Evolutionary conservation across 106 monocot species (phyloP), one percentile per base, ranked within the genome.

Genomic region (Dioscorea dumetorum): DNA sequence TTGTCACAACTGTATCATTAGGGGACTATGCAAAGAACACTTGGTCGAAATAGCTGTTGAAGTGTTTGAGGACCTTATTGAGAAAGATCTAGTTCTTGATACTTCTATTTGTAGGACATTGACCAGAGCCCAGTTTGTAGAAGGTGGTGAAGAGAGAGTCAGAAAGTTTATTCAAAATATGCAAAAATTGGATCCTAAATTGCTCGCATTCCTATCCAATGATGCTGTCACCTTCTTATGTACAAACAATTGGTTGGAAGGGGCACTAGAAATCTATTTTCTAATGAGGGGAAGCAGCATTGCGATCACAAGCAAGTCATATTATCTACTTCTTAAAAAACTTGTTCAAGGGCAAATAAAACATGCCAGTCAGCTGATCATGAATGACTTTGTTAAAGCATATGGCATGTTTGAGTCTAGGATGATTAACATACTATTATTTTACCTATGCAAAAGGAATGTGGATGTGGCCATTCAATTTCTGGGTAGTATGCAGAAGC

Each of bases 151-250:
- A 66, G 79, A 78, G 48, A 74, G 80, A 0, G 72, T 90, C 31
- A 63, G 87, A 71, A 75, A 79, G 50, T 82, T 94, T 53, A 77
- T 94, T 22, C 50, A 58, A 5, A 70, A 63, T 18, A 54, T 87
- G 14, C 80, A 83, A 34, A 28, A 63, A 33, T n/a, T 74, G n/a
- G 80, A 73, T 33, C 70, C 68, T 69, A 76, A 79, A 28, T 57
- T 78, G 12, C 41, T 85, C n/a, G 67, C 74, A 68, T 73, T 51
- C 19, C 67, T 88, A 60, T 88, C 72, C 70, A 86, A 88, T 77
- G 78, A 78, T 80, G 83, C 71, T 73, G 22, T 88, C 49, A 13
- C 28, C 78, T 88, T 84, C 57, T 69, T 95, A 61, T 91, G 88
- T 79, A 50, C 21, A 48, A 77, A 66, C 18, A 70, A 72, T 22